Evolutionary conservation across 306 rosid species (phyloP).

Genomic region (Canavalia gladiata): DNA sequence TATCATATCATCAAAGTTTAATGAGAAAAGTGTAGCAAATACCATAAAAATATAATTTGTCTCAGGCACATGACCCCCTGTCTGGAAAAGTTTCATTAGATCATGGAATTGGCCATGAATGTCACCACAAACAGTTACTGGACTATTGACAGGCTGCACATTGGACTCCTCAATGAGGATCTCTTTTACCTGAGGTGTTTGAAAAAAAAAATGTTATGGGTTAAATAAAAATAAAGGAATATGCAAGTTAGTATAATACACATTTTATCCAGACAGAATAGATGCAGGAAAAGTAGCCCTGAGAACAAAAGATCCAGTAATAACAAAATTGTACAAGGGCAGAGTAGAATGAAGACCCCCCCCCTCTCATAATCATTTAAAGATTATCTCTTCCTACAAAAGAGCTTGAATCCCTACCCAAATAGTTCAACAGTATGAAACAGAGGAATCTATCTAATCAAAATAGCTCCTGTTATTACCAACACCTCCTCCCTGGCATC

Average conservation of each 20-base stretch:
- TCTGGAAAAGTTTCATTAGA: constrained; percentile 95
- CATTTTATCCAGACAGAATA: not conserved
- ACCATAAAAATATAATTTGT: constrained; percentile 97
- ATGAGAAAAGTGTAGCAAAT: constrained; percentile 17
- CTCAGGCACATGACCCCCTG: constrained; percentile 95
- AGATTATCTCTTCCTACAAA: not conserved
- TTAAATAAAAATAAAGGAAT: not conserved
- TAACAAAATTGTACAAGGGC: not conserved
- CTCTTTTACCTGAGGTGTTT: constrained; percentile 13
- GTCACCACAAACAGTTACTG: constrained; percentile 36
- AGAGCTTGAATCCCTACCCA: not conserved
- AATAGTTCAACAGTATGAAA: not conserved
- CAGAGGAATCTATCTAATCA: not conserved
- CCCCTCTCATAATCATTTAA: not conserved
- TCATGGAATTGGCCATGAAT: constrained; percentile 73
- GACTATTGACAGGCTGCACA: constrained; percentile 39
- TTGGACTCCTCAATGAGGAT: constrained; percentile 34
- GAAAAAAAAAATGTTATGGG: not conserved
- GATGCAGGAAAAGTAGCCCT: not conserved
- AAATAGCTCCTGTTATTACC: too few species aligned
- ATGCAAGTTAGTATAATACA: not conserved
- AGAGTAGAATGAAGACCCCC: not conserved
- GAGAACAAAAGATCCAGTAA: not conserved
- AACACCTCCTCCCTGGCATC: not conserved
- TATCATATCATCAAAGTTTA: not conserved